Evolutionary conservation across 2,329 filamentous ascomycete genomes (phyloP), one percentile per base, ranked within the genome.

Genomic region (Camillea tinctor): DNA sequence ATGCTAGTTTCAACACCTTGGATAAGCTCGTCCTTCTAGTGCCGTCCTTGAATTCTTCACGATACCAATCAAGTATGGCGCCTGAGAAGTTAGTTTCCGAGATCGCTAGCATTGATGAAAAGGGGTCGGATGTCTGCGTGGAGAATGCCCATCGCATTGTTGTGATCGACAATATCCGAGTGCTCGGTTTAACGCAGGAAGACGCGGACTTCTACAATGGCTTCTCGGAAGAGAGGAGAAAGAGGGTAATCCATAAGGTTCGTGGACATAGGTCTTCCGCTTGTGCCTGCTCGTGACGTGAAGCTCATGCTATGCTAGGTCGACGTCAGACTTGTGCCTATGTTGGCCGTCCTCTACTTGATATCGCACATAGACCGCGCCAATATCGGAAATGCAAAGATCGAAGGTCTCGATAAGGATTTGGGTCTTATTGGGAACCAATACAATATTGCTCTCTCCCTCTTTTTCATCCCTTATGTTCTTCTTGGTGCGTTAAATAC

Each of bases 401-500:
- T 70, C 8, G 66, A 71, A 69, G 73, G 17, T 6, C 44, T 63
- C 5, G 22, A 55, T 19, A 23, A 55, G 4, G 55, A 53, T n/a
- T 48, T 65, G n/a, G 30, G 56, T 44, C 64, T 81, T 57, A 73
- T 70, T 1, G 75, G 75, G 11, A 74, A 73, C 6, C 60, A 71
- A 52, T 71, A 70, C 58, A 68, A 66, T 58, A 68, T 68, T 24
- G 66, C 66, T 11, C 56, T 72, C 15, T 68, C 66, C 9, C 68
- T 73, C 22, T 69, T 74, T 55, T 72, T 71, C 58, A 64, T 74
- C 22, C 66, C 69, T 1, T 72, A 71, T 44, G 63, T 72, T 24
- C 58, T 69, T 19, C 64, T 44, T 15, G 36, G 36, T 44, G 36
- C 36, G 36, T 44, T 4, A 11, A 30, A 30, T 30, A n/a, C 6